Evolutionary conservation across 768 basidiomycete genomes (phyloP), one percentile per base, ranked within the genome.

Genomic region (Calvatia gigantea): DNA sequence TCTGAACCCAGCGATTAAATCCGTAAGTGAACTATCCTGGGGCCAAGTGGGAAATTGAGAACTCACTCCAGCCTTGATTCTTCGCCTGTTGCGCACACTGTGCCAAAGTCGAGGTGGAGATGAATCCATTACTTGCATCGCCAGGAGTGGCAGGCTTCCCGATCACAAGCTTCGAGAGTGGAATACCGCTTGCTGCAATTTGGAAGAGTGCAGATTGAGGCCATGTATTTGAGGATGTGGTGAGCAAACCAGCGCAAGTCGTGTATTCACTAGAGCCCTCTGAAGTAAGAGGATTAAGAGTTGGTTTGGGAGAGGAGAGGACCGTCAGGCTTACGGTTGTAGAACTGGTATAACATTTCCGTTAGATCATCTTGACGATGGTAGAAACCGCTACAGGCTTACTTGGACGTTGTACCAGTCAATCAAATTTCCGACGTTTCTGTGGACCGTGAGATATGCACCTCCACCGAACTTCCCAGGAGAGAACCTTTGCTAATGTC

Each of bases 401-500:
- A 81, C 79, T 73, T 83, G 75, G 47, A 77, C 61, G 57, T 81
- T 80, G 62, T 80, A 85, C 79, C 84, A 88, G 66, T 87, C 86
- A 61, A 87, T 87, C 29, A 79, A 65, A 60, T 64, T 71, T 11
- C 85, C 85, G 21, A 84, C 82, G 5, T 69, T 60, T 42, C 70
- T 49, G 64, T 86, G 72, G n/a, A 88, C 77, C 47, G 72, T 74
- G 27, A 80, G 69, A 61, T 86, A 87, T 11, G 77, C 85, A 27
- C 83, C 84, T 19, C 73, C 75, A 15, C 68, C 69, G 67, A 70
- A 80, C 46, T 58, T 65, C 29, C 56, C 67, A 12, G 73, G 73
- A 23, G 75, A 69, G 55, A 78, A 81, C 78, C 77, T 78, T 46
- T 58, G 27, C 31, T 23, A 28, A 27, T 17, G 56, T 54, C 52